A percentile compares a stretch with the other conserved stretches of the same genome.
Evolutionary conservation across 2,329 filamentous ascomycete species (phyloP).

Genomic region (Cadophora sp.): DNA sequence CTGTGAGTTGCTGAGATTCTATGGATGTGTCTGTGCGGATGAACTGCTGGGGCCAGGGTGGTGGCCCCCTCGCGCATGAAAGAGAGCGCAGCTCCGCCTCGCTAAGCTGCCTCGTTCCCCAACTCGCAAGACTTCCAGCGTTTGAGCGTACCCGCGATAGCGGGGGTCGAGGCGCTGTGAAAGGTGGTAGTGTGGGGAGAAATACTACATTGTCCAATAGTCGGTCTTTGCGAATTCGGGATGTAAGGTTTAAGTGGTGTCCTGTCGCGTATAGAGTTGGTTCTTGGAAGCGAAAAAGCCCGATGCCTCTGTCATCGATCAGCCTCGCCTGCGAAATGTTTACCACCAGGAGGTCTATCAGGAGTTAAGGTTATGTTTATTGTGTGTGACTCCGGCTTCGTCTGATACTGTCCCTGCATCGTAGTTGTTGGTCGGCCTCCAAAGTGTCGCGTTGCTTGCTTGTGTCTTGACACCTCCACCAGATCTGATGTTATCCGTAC

Average conservation of each 20-base stretch:
- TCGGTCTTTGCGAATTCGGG: background rate
- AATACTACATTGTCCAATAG: background rate
- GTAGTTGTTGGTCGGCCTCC: background rate
- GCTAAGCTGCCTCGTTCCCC: conserved; percentile 24
- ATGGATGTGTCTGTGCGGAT: conserved; percentile 25
- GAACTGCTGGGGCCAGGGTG: conserved; percentile 15
- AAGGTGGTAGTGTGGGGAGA: conserved; percentile 10
- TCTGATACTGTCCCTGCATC: background rate
- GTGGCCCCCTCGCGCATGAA: conserved; percentile 19
- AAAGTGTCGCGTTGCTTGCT: background rate
- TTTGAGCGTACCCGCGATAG: conserved; percentile 20
- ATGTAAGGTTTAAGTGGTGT: background rate
- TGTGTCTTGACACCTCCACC: background rate
- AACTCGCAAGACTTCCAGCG: conserved; percentile 6
- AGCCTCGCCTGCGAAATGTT: conserved; percentile 17
- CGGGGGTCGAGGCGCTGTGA: background rate
- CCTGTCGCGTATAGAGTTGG: conserved; percentile 8
- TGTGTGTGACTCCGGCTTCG: background rate
- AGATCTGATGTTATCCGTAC: background rate
- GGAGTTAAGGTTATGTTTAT: background rate
- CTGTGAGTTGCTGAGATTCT: background rate
- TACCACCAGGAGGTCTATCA: background rate
- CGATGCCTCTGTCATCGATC: conserved; percentile 1
- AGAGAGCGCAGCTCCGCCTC: conserved; percentile 21
- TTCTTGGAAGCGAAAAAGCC: conserved; percentile 11